Conservation (phyloP, 495 filamentous ascomycete species). For the Aspergillus leporis region DNA sequence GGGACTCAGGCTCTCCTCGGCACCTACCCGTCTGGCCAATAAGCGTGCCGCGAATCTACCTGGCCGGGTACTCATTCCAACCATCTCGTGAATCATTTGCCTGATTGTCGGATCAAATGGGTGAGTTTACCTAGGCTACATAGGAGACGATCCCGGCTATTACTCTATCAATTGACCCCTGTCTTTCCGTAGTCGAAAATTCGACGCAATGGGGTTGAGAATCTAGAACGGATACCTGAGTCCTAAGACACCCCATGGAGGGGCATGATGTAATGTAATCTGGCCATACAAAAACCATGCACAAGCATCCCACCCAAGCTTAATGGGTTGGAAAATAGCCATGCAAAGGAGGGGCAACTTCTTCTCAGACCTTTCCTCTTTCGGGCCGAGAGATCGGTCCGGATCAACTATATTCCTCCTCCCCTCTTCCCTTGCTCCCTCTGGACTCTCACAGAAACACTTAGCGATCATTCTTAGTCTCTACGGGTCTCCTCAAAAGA, state of each 20-base stretch:
- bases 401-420: slow-evolving; percentile 19
- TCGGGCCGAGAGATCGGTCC: slow-evolving; percentile 10
- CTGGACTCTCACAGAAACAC: background rate
- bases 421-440: slow-evolving; percentile 14
- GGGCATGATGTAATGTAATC: slow-evolving; percentile 9
- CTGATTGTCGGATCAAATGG: slow-evolving; percentile 22
- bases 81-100: slow-evolving; percentile 40
- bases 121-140: slow-evolving; percentile 23
- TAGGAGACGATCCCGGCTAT: slow-evolving; percentile 10
- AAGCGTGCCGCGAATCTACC: slow-evolving; percentile 17
- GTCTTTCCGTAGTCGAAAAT: background rate
- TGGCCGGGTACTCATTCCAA: slow-evolving; percentile 27
- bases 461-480: background rate
- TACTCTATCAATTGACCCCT: background rate
- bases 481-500: slow-evolving; percentile 10
- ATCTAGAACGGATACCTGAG: background rate
- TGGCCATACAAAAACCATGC: background rate
- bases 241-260: background rate
- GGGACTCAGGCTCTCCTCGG: slow-evolving; percentile 28
- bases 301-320: slow-evolving; percentile 1
- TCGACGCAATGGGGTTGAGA: background rate
- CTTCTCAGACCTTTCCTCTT: slow-evolving; percentile 20
- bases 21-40: slow-evolving; percentile 41
- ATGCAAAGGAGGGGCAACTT: slow-evolving; percentile 18
- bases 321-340: slow-evolving; percentile 9